phyloP scores from a whole-genome alignment of 805 yeast species.

The Ogataea thermomethanolica region DNA sequence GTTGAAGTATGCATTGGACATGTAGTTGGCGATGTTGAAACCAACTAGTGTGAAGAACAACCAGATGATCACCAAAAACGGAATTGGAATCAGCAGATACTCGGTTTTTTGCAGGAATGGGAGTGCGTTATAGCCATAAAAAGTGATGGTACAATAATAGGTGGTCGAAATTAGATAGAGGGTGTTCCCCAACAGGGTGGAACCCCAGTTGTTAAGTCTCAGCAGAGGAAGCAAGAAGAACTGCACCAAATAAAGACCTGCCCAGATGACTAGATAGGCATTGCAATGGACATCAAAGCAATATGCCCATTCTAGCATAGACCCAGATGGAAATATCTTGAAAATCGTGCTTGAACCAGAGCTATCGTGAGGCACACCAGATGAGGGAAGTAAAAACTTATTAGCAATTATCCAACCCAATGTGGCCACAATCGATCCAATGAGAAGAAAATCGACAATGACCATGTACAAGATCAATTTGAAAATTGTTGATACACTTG shows the following conservation, averaged over 20 bases:
- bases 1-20: slow-evolving; percentile 42
- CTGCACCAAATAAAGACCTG: slow-evolving; percentile 68
- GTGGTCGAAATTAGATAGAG: slow-evolving; percentile 70
- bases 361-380: neutral
- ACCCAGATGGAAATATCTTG: slow-evolving; percentile 32
- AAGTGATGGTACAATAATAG: slow-evolving; percentile 76
- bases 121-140: slow-evolving; percentile 81
- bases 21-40: slow-evolving; percentile 66
- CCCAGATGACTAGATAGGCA: slow-evolving; percentile 80
- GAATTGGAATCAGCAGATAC: slow-evolving; percentile 60
- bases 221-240: slow-evolving; percentile 71
- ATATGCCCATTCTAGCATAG: slow-evolving; percentile 84
- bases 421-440: slow-evolving; percentile 69
- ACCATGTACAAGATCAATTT: slow-evolving; percentile 80
- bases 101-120: slow-evolving; percentile 66
- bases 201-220: slow-evolving; percentile 58
- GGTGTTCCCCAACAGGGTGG: slow-evolving; percentile 73
- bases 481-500: slow-evolving; percentile 55
- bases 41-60: slow-evolving; percentile 57
- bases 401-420: slow-evolving; percentile 71
- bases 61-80: slow-evolving; percentile 55
- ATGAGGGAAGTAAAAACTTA: slow-evolving; percentile 42
- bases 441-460: slow-evolving; percentile 69
- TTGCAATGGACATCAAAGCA: slow-evolving; percentile 94
- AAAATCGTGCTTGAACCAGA: slow-evolving; percentile 23